A percentile compares a stretch with the other conserved stretches of the same genome.
Conservation (phyloP, 306 rosid species). For the Vigna mungo region DNA sequence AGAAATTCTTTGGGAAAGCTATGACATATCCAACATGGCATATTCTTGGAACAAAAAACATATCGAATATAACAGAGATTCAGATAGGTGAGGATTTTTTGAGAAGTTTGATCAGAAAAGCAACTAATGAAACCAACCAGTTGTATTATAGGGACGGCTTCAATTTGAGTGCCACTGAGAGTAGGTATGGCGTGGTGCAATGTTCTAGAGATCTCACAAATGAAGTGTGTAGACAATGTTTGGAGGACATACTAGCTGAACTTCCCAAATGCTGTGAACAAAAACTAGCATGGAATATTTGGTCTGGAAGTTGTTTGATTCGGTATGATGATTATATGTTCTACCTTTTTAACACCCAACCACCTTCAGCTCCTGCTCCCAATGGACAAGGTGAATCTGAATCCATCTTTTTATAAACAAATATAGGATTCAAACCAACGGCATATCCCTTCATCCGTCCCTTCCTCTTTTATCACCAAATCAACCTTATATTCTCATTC, state of each 20-base stretch:
- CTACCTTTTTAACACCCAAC: neutral
- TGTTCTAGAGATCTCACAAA: conserved; percentile 6
- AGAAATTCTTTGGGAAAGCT: neutral
- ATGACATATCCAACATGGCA: neutral
- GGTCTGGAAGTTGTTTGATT: neutral
- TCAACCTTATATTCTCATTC: neutral
- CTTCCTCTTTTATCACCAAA: too few species aligned
- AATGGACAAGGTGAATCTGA: neutral
- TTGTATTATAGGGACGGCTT: neutral
- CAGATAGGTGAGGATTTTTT: conserved; percentile 1
- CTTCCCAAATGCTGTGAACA: neutral
- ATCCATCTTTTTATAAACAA: neutral
- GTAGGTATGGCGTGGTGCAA: neutral
- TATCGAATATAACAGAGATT: neutral
- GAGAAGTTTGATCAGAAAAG: conserved; percentile 18
- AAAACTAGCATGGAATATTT: neutral
- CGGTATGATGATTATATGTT: conserved; percentile 18
- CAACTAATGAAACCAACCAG: neutral
- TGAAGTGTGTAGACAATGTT: conserved; percentile 14
- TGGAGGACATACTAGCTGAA: neutral
- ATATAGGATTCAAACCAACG: too few species aligned
- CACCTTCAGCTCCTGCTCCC: conserved; percentile 9
- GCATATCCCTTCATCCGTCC: too few species aligned
- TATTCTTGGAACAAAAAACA: neutral
- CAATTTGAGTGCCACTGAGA: neutral